Evolutionary conservation across 768 basidiomycete genomes (phyloP), one percentile per base, ranked within the genome.

Genomic region (Phaffia tasmanica): DNA sequence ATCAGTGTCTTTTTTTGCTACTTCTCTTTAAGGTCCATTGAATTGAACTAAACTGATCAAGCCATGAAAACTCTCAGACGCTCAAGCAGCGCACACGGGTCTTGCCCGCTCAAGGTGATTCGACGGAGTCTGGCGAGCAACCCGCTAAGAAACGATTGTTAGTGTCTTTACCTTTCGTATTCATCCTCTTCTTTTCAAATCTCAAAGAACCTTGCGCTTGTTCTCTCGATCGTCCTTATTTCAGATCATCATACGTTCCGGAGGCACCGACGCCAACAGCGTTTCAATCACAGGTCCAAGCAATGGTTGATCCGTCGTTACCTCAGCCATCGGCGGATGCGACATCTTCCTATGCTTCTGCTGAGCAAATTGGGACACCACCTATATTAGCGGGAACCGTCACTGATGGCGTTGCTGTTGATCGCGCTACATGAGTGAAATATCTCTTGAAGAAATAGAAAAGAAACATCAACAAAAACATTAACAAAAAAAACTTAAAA

Each of bases 61-160:
- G 30, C 48, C 62, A 54, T 18, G 35, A 4, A 62, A 67, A 54
- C 30, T 42, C 15, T 27, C 60, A 47, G 55, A 67, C 27, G 42
- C 59, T 19, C n/a, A 49, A 19, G 4, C 55, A 42, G 30, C 55
- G 16, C 30, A 42, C 35, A 19, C 35, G n/a, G 29, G 42, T 27
- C 15, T 29, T 16, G 21, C 42, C 1, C 19, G 42, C 25, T 60
- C 25, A 15, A 47, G 35, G 35, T 42, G 35, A 61, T 4, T 27
- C 25, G 1, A 23, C 59, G 5, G 53, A 42, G 8, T 29, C 61
- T 25, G 32, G 30, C 55, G 66, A 67, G 29, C 66, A 54, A 35
- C 59, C 66, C 32, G 62, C 53, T 60, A 67, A 67, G 56, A 67
- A 67, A 55, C 66, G 66, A 48, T 56, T 67, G 66, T 62, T n/a